phyloP scores from a whole-genome alignment of 2,329 filamentous ascomycete species.

The Arthroderma sp. region DNA sequence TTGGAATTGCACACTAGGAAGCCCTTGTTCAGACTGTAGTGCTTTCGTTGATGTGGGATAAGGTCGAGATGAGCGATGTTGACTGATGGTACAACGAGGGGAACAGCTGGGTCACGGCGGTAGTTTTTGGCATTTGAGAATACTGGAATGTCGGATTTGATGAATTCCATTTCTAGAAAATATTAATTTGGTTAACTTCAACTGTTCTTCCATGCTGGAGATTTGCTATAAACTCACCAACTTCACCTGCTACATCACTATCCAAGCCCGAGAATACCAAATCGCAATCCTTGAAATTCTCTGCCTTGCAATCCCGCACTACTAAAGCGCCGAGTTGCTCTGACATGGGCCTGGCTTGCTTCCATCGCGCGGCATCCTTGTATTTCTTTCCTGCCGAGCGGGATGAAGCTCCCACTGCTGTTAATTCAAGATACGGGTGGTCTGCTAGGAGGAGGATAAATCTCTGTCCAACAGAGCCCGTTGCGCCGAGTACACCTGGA shows the following conservation, averaged over 20 bases:
- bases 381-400: constrained; percentile 88
- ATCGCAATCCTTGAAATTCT: constrained; percentile 79
- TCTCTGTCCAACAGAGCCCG: constrained; percentile 86
- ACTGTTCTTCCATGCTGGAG: not conserved
- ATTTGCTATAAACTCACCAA: constrained; percentile 45
- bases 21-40: constrained; percentile 62
- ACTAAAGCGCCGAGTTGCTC: constrained; percentile 62
- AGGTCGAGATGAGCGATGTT: constrained; percentile 78
- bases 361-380: constrained; percentile 88
- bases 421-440: constrained; percentile 74
- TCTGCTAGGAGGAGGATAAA: constrained; percentile 85
- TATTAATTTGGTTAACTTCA: constrained; percentile 2
- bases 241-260: constrained; percentile 80
- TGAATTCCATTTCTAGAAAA: constrained; percentile 67
- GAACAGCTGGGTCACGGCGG: constrained; percentile 76
- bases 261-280: constrained; percentile 88
- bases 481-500: constrained; percentile 69
- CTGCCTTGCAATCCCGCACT: constrained; percentile 70
- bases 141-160: constrained; percentile 74
- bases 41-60: constrained; percentile 73
- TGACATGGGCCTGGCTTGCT: constrained; percentile 75
- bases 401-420: constrained; percentile 79
- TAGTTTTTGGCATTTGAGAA: constrained; percentile 99
- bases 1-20: constrained; percentile 98
- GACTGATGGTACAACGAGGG: constrained; percentile 87